Conservation (phyloP, 2,329 filamentous ascomycete genomes). For the Ilyonectria mors-panacis region DNA sequence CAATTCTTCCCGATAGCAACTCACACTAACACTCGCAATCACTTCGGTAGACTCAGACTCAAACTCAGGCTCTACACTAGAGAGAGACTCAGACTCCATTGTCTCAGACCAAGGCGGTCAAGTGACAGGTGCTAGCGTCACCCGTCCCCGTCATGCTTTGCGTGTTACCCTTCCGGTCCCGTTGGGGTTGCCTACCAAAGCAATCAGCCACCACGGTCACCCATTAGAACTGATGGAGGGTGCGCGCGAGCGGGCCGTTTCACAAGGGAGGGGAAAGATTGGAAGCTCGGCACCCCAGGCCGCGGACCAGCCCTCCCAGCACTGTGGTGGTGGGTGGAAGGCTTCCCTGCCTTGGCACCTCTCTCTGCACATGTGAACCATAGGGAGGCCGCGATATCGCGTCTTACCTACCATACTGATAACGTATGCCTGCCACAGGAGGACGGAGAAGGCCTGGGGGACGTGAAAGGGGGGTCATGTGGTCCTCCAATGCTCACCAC, state of each 20-base stretch:
- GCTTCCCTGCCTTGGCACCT: constrained; percentile 18
- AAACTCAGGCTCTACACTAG: constrained; percentile 19
- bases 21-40: constrained; percentile 7
- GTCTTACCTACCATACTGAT: constrained; percentile 13
- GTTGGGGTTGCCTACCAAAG: constrained; percentile 31
- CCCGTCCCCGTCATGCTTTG: constrained; percentile 34
- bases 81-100: constrained; percentile 28
- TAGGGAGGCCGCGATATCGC: constrained; percentile 18
- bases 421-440: constrained; percentile 14
- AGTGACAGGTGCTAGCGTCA: constrained; percentile 33
- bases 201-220: constrained; percentile 29
- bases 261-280: constrained; percentile 38
- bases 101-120: constrained; percentile 35
- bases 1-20: not conserved
- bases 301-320: constrained; percentile 12
- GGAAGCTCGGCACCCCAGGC: constrained; percentile 24
- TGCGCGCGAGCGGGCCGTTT: constrained; percentile 49
- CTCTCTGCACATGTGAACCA: constrained; percentile 24
- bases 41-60: not conserved
- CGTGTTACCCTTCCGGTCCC: constrained; percentile 29
- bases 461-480: constrained; percentile 37
- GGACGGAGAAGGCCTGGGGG: constrained; percentile 11
- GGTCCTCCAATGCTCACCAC: constrained; percentile 40
- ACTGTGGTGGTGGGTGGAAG: constrained; percentile 5
- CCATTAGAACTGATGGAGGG: constrained; percentile 37